Evolutionary conservation across 1,284 basidiomycete genomes (phyloP).

Genomic region (Cryptococcus sp.): DNA sequence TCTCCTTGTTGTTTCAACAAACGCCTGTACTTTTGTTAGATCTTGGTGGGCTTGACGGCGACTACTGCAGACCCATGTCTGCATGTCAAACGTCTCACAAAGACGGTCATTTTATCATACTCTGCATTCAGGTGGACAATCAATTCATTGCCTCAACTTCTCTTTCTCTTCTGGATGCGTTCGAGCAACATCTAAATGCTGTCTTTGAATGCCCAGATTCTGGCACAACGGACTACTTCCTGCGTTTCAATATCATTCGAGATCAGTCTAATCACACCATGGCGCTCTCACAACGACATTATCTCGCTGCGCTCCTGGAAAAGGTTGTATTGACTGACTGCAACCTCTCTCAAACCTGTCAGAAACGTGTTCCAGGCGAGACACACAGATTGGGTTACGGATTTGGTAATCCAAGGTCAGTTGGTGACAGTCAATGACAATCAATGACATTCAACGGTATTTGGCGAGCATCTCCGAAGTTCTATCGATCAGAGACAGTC

Average conservation of each 20-base stretch:
- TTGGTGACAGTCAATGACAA: no score
- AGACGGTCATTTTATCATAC: slow-evolving; percentile 1
- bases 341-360: slow-evolving; percentile 9
- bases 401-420: no score
- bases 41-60: slow-evolving; percentile 1
- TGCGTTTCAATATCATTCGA: slow-evolving; percentile 13
- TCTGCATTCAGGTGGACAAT: slow-evolving; percentile 26
- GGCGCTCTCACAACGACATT: slow-evolving; percentile 12
- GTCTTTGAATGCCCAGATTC: slow-evolving; percentile 15
- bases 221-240: slow-evolving; percentile 16
- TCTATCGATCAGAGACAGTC: no score
- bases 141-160: slow-evolving; percentile 20
- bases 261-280: slow-evolving; percentile 2
- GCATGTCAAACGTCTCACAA: slow-evolving; percentile 2
- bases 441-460: no score
- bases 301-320: slow-evolving; percentile 5
- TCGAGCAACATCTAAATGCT: slow-evolving; percentile 16
- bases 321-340: slow-evolving; percentile 5
- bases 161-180: slow-evolving; percentile 7
- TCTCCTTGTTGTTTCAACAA: slow-evolving; percentile 14
- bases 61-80: slow-evolving; percentile 12
- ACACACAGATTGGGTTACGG: no score
- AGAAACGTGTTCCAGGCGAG: no score
- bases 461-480: no score
- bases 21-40: slow-evolving; percentile 5